phyloP scores from a whole-genome alignment of 2,329 filamentous ascomycete species.

The Aureobasidium sp. region DNA sequence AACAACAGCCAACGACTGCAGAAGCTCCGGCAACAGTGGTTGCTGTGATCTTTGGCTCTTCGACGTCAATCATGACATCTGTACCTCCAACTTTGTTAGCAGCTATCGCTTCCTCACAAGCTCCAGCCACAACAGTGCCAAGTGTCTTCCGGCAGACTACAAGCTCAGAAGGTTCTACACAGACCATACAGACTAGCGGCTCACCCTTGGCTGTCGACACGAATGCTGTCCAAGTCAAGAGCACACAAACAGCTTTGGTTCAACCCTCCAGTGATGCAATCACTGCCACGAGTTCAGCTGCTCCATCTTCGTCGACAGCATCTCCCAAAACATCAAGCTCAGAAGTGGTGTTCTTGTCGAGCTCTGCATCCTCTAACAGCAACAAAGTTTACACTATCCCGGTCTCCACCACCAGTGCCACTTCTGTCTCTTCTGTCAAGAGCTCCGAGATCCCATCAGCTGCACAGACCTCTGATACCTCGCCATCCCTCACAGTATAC shows the following conservation, averaged over 20 bases:
- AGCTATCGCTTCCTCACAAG: neutral
- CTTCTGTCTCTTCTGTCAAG: neutral
- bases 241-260: neutral
- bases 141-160: too few relatives aligned
- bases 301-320: neutral
- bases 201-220: neutral
- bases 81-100: neutral
- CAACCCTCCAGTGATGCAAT: neutral
- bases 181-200: neutral
- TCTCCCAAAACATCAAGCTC: neutral
- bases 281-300: neutral
- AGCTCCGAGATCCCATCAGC: neutral
- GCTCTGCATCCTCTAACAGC: neutral
- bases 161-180: neutral
- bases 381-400: neutral
- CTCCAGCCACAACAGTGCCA: too few relatives aligned
- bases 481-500: neutral
- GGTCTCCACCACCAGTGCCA: neutral
- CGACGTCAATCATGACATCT: slow-evolving; percentile 3
- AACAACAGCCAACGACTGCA: neutral
- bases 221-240: neutral
- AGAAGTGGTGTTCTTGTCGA: neutral
- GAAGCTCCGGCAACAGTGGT: neutral
- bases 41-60: neutral
- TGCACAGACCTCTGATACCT: neutral